Percentiles rank a stretch among this genome's conserved stretches.
phyloP scores from a whole-genome alignment of 139 green algal species.

The Picochlorum costavermella region DNA sequence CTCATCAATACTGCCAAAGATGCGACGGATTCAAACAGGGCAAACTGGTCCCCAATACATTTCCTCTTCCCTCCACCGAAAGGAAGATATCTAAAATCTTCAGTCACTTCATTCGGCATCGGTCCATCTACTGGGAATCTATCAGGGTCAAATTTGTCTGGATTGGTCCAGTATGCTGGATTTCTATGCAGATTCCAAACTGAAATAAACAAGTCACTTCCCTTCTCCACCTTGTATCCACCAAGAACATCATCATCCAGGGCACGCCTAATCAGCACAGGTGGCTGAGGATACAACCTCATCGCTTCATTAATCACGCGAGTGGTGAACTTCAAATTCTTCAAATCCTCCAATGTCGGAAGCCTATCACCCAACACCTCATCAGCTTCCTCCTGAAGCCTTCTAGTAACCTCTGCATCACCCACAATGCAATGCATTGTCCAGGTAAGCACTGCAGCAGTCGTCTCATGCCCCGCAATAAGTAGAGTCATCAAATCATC shows the following conservation, averaged over 20 bases:
- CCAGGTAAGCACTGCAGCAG: slow-evolving; percentile 92
- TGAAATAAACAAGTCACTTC: slow-evolving; percentile 81
- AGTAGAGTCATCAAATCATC: slow-evolving; percentile 98
- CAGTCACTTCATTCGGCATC: slow-evolving; percentile 64
- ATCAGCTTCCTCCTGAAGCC: slow-evolving; percentile 58
- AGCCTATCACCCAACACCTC: slow-evolving; percentile 55
- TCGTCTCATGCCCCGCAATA: slow-evolving; percentile 95
- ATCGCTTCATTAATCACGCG: slow-evolving; percentile 82
- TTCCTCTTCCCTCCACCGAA: slow-evolving; percentile 77
- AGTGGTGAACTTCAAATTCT: slow-evolving; percentile 53
- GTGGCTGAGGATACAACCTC: slow-evolving; percentile 92
- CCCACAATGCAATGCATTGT: slow-evolving; percentile 74
- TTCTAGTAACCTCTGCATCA: slow-evolving; percentile 48
- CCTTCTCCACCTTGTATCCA: slow-evolving; percentile 30
- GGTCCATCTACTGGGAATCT: slow-evolving; percentile 58
- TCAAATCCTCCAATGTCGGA: slow-evolving; percentile 60
- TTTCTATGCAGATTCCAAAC: slow-evolving; percentile 83
- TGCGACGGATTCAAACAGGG: slow-evolving; percentile 82
- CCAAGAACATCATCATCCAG: slow-evolving; percentile 45
- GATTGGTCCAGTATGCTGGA: slow-evolving; percentile 53
- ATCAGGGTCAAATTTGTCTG: slow-evolving; percentile 66
- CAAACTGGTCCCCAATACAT: slow-evolving; percentile 87
- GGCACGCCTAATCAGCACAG: slow-evolving; percentile 82
- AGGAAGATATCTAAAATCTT: slow-evolving; percentile 59
- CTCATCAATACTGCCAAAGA: slow-evolving; percentile 74